These are phyloP conservation scores for Westerdykella ornata DNA, from an alignment of 2,329 filamentous ascomycete genomes.

Conservation along the genomic window DNA sequence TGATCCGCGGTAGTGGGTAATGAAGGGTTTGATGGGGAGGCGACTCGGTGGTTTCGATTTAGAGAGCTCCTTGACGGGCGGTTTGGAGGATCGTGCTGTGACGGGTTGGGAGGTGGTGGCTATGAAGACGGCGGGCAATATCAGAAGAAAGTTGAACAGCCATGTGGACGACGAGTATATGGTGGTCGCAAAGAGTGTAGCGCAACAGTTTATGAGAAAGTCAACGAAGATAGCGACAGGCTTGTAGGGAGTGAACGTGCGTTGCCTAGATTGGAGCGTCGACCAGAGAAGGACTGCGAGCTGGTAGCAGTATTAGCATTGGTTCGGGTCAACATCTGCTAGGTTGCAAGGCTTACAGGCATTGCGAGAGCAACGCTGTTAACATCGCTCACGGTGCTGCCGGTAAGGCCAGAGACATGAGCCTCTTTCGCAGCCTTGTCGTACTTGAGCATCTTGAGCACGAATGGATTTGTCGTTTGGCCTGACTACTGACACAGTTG, in stretches of 20 bases:
- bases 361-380: constrained; percentile 78
- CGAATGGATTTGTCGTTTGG: too few species aligned
- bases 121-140: constrained; percentile 63
- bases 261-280: constrained; percentile 72
- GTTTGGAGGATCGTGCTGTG: constrained; percentile 6
- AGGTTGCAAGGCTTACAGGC: constrained; percentile 54
- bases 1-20: constrained; percentile 81
- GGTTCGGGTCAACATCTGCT: constrained; percentile 10
- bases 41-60: constrained; percentile 36
- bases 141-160: constrained; percentile 66
- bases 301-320: constrained; percentile 45
- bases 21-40: constrained; percentile 79
- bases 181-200: constrained; percentile 77
- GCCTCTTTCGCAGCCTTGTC: constrained; percentile 94
- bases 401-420: constrained; percentile 86
- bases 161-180: constrained; percentile 71
- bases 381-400: constrained; percentile 78
- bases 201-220: constrained; percentile 78
- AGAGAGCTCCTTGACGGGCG: constrained; percentile 16
- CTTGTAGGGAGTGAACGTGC: constrained; percentile 74
- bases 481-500: too few species aligned
- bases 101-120: constrained; percentile 40
- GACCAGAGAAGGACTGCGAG: constrained; percentile 82
- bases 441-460: constrained; percentile 39
- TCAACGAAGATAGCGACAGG: constrained; percentile 64